phyloP scores from a whole-genome alignment of 164 flowering plant species.

The Kingdonia uniflora region DNA sequence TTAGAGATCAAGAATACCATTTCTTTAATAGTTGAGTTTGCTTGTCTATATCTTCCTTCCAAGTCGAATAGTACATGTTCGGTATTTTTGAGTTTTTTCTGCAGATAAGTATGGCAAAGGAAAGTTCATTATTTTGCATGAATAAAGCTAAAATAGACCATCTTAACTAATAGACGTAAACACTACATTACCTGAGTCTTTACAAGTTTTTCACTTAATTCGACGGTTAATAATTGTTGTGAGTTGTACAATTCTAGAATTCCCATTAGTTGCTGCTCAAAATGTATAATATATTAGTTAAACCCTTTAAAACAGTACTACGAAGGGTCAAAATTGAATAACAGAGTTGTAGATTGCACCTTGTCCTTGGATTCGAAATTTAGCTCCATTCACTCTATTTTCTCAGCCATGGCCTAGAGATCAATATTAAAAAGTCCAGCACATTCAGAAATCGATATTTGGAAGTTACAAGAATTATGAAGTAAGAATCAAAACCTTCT shows the following conservation, averaged over 20 bases:
- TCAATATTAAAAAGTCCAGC: background rate
- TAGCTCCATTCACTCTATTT: slow-evolving; percentile 68
- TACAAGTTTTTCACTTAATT: slow-evolving; percentile 65
- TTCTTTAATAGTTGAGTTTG: slow-evolving; percentile 86
- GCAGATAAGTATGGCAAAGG: slow-evolving; percentile 10
- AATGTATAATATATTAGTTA: slow-evolving; percentile 3
- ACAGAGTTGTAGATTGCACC: slow-evolving; percentile 24
- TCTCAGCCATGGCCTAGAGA: slow-evolving; percentile 72
- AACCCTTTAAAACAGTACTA: background rate
- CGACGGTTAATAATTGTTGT: slow-evolving; percentile 62
- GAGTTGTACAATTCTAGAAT: slow-evolving; percentile 69
- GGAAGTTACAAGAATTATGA: background rate
- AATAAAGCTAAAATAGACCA: slow-evolving; percentile 7
- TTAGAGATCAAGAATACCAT: slow-evolving; percentile 80
- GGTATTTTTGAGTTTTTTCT: slow-evolving; percentile 48
- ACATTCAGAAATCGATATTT: background rate
- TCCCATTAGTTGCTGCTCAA: slow-evolving; percentile 61
- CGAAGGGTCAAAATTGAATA: background rate
- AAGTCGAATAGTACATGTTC: slow-evolving; percentile 60
- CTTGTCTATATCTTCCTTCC: slow-evolving; percentile 80
- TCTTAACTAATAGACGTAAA: background rate
- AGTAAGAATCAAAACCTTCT: slow-evolving; percentile 39
- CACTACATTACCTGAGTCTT: slow-evolving; percentile 39
- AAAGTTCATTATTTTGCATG: slow-evolving; percentile 2
- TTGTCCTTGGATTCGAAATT: slow-evolving; percentile 69